Base-by-base conservation (phyloP, 495 filamentous ascomycete species). In the Penicillium lagena region DNA sequence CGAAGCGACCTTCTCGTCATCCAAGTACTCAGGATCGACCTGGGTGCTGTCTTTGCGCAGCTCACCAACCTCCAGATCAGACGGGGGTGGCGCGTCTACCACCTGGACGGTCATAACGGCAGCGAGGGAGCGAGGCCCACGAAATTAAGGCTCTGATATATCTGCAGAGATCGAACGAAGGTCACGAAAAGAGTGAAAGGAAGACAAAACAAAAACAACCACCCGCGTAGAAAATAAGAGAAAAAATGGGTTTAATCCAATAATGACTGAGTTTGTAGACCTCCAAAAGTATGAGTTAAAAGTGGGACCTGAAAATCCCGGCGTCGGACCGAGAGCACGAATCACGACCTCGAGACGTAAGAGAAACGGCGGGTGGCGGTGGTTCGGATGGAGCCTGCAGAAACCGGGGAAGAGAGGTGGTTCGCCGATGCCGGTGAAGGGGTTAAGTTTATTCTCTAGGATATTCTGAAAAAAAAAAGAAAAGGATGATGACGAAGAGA, bases 1-100 rank as follows among this genome's bases (percentile, higher is more conserved):
- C 0, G 15, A 29, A 7, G 37, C 36, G 1, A 36, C 35, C 14
- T 49, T 49, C 39, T 60, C 60, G 39, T 65, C 56, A 40, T 60
- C 62, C 6, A 34, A 12, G 22, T 22, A 22, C 2, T 30, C 15
- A 10, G 45, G 29, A 6, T 50, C 52, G 7, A 43, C 31, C 27
- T 49, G 44, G 35, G 49, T 42, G 33, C 37, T 35, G 1, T 41
- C 0, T 12, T 34, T 43, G 27, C 56, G 51, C 37, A 45, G 34
- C 9, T 35, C 37, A 28, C 8, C 38, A 36, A 14, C 0, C 9
- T 46, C 29, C 43, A 38, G 34, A n/a, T 34, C 37, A 31, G 28
- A 10, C 5, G 32, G 32, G 5, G 32, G 10, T 4, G 32, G 32
- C 10, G 7, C 7, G 22, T 22, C 22, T 4, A 22, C 22, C 3